A percentile compares a stretch with the other conserved stretches of the same genome.
Evolutionary conservation across 495 filamentous ascomycete genomes (phyloP).

Genomic region (Penicillium pulvis): DNA sequence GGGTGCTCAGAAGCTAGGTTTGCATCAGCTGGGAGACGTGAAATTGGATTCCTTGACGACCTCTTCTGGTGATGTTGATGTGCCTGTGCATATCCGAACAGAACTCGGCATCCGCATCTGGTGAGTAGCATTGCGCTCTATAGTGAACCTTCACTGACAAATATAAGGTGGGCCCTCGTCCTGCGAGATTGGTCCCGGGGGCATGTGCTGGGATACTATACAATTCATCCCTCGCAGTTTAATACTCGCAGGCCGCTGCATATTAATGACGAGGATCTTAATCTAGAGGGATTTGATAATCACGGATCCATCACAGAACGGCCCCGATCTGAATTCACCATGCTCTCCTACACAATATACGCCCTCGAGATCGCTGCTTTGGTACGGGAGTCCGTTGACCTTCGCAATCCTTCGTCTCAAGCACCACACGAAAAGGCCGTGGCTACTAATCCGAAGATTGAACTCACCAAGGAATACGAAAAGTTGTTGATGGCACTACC

Average conservation of each 20-base stretch:
- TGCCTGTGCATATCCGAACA: constrained; percentile 11
- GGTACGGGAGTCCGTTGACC: constrained; percentile 29
- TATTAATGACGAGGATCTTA: constrained; percentile 30
- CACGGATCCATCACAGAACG: constrained; percentile 21
- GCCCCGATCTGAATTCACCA: constrained; percentile 33
- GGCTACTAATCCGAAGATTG: neutral
- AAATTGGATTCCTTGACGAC: constrained; percentile 5
- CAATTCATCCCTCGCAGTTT: constrained; percentile 27
- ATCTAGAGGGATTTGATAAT: neutral
- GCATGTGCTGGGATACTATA: constrained; percentile 30
- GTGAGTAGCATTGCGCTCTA: constrained; percentile 1
- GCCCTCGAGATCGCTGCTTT: constrained; percentile 23
- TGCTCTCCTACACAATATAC: constrained; percentile 32
- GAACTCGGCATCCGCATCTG: constrained; percentile 23
- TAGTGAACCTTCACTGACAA: neutral
- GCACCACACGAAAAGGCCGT: neutral
- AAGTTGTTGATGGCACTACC: constrained; percentile 25
- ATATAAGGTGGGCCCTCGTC: constrained; percentile 31
- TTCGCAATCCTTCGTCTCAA: constrained; percentile 1
- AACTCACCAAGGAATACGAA: constrained; percentile 26
- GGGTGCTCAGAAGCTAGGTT: constrained; percentile 30
- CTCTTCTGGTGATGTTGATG: neutral
- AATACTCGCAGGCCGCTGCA: constrained; percentile 30
- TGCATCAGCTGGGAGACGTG: constrained; percentile 30
- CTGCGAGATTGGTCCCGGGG: constrained; percentile 31